A percentile compares a stretch with the other conserved stretches of the same genome.
Evolutionary conservation across 2,329 filamentous ascomycete species (phyloP).

Genomic region (Talaromyces sp.): DNA sequence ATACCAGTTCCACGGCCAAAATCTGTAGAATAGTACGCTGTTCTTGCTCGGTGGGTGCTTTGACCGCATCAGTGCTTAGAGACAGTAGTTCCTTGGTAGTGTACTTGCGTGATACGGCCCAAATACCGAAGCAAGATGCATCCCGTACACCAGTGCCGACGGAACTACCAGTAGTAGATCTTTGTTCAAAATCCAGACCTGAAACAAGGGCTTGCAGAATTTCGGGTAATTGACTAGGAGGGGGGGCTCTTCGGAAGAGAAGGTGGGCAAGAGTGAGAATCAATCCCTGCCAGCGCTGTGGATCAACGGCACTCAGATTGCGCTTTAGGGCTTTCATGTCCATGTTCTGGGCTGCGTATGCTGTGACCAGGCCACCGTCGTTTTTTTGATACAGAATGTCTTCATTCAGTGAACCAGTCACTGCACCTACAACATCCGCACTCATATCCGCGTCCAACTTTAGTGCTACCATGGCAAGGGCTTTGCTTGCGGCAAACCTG

Average conservation of each 20-base stretch:
- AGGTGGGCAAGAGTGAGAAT: conserved; percentile 84
- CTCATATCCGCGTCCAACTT: conserved; percentile 79
- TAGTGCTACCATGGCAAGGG: conserved; percentile 79
- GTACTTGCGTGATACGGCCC: conserved; percentile 86
- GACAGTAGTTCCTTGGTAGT: conserved; percentile 70
- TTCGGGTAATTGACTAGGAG: conserved; percentile 64
- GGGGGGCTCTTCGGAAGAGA: conserved; percentile 78
- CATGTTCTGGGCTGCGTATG: conserved; percentile 31
- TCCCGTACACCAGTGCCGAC: conserved; percentile 89
- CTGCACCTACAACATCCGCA: conserved; percentile 79
- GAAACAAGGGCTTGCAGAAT: conserved; percentile 75
- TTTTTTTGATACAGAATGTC: conserved; percentile 57
- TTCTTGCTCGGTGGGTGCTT: conserved; percentile 28
- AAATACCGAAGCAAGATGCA: conserved; percentile 93
- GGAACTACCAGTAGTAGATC: conserved; percentile 77
- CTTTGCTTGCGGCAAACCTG: conserved; percentile 85
- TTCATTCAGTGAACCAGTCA: conserved; percentile 66
- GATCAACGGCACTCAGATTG: conserved; percentile 71
- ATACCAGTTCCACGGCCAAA: conserved; percentile 75
- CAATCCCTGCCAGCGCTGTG: conserved; percentile 86
- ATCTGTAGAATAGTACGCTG: conserved; percentile 61
- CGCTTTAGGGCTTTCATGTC: conserved; percentile 42
- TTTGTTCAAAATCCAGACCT: conserved; percentile 83
- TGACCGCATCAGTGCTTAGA: conserved; percentile 47
- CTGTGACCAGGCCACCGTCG: conserved; percentile 39